Base-by-base conservation (phyloP, 1,284 basidiomycete species). In the Anthracocystis setariae region DNA sequence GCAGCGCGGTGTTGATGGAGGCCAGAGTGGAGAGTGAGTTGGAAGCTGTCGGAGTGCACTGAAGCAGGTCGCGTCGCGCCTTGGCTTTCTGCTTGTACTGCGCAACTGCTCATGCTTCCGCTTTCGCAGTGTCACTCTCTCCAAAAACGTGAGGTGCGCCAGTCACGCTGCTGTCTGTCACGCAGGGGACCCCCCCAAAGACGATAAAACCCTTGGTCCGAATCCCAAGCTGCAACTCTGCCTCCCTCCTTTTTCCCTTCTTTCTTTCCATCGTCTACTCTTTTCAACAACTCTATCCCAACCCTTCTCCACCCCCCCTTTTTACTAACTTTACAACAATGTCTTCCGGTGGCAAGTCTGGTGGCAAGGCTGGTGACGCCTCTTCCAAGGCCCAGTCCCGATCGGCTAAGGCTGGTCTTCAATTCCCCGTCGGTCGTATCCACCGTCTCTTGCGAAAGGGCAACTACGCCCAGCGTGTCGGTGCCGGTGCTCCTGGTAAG, bases 371-470 rank as follows among this genome's bases (percentile, higher is more conserved):
- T 57, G 80, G 79, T 68, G 83, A 80, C 68, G 78, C 76, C 69
- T 79, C 84, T 63, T 75, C 84, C 84, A 86, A 86, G 84, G 83
- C 85, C 50, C 83, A 88, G 76, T 92, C 92, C 43, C 90, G 92
- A 72, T 93, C 92, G 46, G 87, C 90, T 73, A 91, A 90, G 85
- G 73, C 73, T 46, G 74, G 74, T 71, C 73, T 93, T 60, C 91
- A 93, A 91, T 93, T 94, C 84, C 92, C 92, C 51, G 92, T 94
- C 43, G 92, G 92, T 46, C 92, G 92, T 91, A 92, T 94, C 61
- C 93, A 94, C 84, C 90, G 94, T 85, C 94, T 94, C 85, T 86
- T 98, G 77, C 91, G 91, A 87, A 89, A 89, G 85, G 91, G 90
- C 72, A 92, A 92, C 87, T 92, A 92, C 73, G 90, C 90, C 53